phyloP scores from a whole-genome alignment of 2,329 filamentous ascomycete species.

The Xylaria sp. region DNA sequence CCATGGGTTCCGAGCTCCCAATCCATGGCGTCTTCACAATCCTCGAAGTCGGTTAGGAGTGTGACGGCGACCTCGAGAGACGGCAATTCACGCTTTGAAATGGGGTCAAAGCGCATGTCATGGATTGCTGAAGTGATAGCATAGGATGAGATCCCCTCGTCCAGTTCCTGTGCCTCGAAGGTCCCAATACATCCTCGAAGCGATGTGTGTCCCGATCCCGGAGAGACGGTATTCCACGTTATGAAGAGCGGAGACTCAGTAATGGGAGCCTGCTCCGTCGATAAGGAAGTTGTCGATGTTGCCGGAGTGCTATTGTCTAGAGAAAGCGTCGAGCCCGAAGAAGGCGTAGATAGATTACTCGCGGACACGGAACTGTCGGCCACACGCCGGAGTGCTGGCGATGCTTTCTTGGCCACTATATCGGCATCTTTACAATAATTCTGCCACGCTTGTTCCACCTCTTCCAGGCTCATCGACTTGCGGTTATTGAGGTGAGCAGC shows the following conservation, averaged over 20 bases:
- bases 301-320: conserved; percentile 56
- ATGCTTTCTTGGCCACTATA: conserved; percentile 46
- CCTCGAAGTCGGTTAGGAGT: conserved; percentile 86
- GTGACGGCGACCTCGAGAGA: conserved; percentile 76
- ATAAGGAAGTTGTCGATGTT: conserved; percentile 58
- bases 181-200: conserved; percentile 97
- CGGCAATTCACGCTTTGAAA: conserved; percentile 65
- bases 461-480: conserved; percentile 72
- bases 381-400: conserved; percentile 46
- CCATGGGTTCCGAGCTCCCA: conserved; percentile 91
- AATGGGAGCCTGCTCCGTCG: conserved; percentile 48
- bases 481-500: conserved; percentile 78
- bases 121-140: conserved; percentile 80
- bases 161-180: conserved; percentile 81
- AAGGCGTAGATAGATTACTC: conserved; percentile 46
- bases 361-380: conserved; percentile 44
- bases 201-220: conserved; percentile 66
- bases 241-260: conserved; percentile 84
- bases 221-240: conserved; percentile 85
- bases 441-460: conserved; percentile 75
- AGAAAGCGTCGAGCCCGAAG: conserved; percentile 51
- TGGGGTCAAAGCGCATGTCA: conserved; percentile 71
- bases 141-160: conserved; percentile 79
- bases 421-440: conserved; percentile 52
- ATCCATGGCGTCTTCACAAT: conserved; percentile 77